Evolutionary conservation across 2,329 filamentous ascomycete species (phyloP).

Genomic region (Colletotrichum scovillei): DNA sequence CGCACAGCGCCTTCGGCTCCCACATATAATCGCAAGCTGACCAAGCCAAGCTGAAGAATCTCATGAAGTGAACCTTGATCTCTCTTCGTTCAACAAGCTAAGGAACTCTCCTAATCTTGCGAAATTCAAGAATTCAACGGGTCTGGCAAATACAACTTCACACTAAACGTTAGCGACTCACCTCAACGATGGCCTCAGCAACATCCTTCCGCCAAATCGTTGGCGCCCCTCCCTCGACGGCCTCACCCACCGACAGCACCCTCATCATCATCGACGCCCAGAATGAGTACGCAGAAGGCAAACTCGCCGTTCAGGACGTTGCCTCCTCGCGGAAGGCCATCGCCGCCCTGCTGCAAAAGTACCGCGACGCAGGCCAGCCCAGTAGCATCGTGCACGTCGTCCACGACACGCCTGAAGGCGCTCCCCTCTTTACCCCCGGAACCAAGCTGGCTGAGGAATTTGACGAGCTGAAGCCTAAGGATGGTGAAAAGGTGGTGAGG

Average conservation of each 20-base stretch:
- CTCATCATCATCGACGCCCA: slow-evolving; percentile 78
- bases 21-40: background rate
- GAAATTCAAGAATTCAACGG: rapidly evolving
- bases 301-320: slow-evolving; percentile 66
- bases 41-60: background rate
- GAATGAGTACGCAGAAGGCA: slow-evolving; percentile 73
- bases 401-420: slow-evolving; percentile 68
- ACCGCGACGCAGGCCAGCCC: slow-evolving; percentile 57
- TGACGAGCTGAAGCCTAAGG: slow-evolving; percentile 64
- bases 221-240: slow-evolving; percentile 65
- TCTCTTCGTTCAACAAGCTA: background rate
- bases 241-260: slow-evolving; percentile 66
- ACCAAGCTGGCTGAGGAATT: slow-evolving; percentile 72
- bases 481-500: slow-evolving; percentile 65
- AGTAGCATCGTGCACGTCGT: slow-evolving; percentile 69
- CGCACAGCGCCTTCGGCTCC: background rate
- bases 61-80: background rate
- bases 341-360: slow-evolving; percentile 65
- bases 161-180: background rate
- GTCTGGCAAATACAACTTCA: too few relatives aligned
- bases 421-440: slow-evolving; percentile 73
- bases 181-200: slow-evolving; percentile 37
- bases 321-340: slow-evolving; percentile 66
- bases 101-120: too few relatives aligned
- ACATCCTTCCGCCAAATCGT: slow-evolving; percentile 59